Conservation (phyloP, 768 basidiomycete species). For the Tulasnella sp. region DNA sequence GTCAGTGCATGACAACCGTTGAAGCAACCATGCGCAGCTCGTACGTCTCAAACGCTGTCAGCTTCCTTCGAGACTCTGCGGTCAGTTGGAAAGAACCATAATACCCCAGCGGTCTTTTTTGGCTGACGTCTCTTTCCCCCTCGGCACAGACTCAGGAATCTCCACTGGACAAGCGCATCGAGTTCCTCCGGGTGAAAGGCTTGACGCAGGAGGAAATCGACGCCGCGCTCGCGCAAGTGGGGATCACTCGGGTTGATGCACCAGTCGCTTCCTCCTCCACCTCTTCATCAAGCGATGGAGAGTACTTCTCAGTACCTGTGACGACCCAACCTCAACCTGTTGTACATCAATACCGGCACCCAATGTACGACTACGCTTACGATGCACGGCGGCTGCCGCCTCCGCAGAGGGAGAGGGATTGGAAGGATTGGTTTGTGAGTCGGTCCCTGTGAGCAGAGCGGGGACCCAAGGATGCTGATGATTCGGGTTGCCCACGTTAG, state of each 20-base stretch:
- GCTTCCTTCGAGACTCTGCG: constrained; percentile 81
- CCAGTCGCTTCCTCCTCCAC: constrained; percentile 18
- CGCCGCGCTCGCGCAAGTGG: constrained; percentile 65
- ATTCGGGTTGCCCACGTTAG: constrained; percentile 41
- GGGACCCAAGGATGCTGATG: background rate
- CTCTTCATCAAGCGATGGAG: background rate
- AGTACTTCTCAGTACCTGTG: constrained; percentile 24
- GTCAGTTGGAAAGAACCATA: constrained; percentile 40
- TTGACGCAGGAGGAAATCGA: constrained; percentile 81
- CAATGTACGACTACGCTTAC: constrained; percentile 44
- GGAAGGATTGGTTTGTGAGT: constrained; percentile 95
- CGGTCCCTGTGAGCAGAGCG: background rate
- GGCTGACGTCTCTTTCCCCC: constrained; percentile 26
- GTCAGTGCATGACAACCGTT: too few relatives aligned
- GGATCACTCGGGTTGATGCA: constrained; percentile 33
- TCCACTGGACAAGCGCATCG: constrained; percentile 75
- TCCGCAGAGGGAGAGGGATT: constrained; percentile 66
- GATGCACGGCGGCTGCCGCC: constrained; percentile 39
- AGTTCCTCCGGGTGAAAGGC: constrained; percentile 95
- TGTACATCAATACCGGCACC: constrained; percentile 31
- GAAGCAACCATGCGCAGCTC: background rate
- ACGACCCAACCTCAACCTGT: constrained; percentile 30
- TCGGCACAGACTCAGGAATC: constrained; percentile 70
- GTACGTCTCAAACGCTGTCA: constrained; percentile 75
- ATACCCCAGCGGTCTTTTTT: background rate